Base-by-base conservation (phyloP, 768 basidiomycete species). In the Strobilomyces confusus region DNA sequence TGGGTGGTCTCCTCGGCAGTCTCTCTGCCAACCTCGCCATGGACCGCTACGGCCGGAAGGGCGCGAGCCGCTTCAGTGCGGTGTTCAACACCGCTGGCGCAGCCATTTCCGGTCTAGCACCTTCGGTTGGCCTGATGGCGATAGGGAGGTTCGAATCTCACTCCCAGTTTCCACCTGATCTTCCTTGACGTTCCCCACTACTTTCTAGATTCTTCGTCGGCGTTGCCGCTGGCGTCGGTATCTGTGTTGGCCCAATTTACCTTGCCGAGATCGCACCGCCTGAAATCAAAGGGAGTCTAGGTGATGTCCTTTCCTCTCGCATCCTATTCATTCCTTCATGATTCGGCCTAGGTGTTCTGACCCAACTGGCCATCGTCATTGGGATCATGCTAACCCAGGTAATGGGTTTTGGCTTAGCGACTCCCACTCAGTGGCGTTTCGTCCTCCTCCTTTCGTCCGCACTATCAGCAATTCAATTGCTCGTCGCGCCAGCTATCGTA, bases 321-420 rank as follows among this genome's bases (percentile, higher is more conserved):
- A 47, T 45, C 32, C 25, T 43, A 8, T 37, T 17, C 19, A 41
- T 22, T 8, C 6, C 52, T 44, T 29, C 43, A 52, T 49, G 25
- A 14, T 15, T 19, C 4, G 19, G 9, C 46, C 19, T 54, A 89
- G 89, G 89, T 20, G 86, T 92, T 25, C 75, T 93, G 26, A 90
- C 87, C 1, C 92, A 93, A 60, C 72, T 94, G 25, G 83, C 80
- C 36, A 87, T 95, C 62, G 91, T 95, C 32, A 69, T 91, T 49
- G 91, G 91, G 26, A 87, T 97, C 58, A 85, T 95, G 77, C 66
- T 83, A n/a, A 89, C 93, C 1, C 95, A 98, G 64, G 69, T 77
- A 5, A 74, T 91, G 55, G 92, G 92, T 4, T 74, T 93, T 34
- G 67, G 73, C 48, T 75, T 89, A 44, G 86, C 91, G 15, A 83